Evolutionary conservation across 2,329 filamentous ascomycete species (phyloP), one percentile per base, ranked within the genome.

Genomic region (Neonectria coccinea): DNA sequence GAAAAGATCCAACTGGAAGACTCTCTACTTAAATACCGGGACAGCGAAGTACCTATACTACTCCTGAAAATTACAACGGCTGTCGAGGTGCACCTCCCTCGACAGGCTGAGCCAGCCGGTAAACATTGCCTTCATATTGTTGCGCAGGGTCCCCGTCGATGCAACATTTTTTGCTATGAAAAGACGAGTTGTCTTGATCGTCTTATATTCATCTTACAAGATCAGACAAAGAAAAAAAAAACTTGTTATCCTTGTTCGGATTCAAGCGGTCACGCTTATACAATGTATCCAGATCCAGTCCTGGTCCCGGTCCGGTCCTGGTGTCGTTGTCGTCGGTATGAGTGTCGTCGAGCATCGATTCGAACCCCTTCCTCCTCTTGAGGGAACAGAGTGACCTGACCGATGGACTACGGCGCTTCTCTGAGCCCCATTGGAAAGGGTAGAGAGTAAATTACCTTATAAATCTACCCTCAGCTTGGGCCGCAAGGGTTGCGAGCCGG

Each of bases 351-450:
- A 51, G 27, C 11, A 11, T 31, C 16, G 47, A 51, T 18, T 33
- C 27, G 47, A 51, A 31, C 27, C 47, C 14, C 20, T n/a, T 51
- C 47, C 47, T 51, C 47, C 25, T 31, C 47, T 48, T 48, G 14
- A n/a, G 47, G 27, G 14, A 51, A 51, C n/a, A 31, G 27, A 51
- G 10, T 33, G 47, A 20, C 47, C 47, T 51, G 47, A 33, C 27
- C 27, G 27, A 10, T 51, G 27, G 47, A 51, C 27, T 29, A 33
- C 47, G 47, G 47, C 47, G 27, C 47, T 12, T 31, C 27, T 31
- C 47, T 20, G 27, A 27, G 7, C 27, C 27, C n/a, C 27, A 10
- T 51, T 20, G 27, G 5, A 31, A 10, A 8, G 3, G 27, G 47
- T 5, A 5, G 9, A 7, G 27, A 12, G n/a, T 12, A 20, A 51